Evolutionary conservation across 345 rosid species (phyloP).

Genomic region (Adansonia digitata): DNA sequence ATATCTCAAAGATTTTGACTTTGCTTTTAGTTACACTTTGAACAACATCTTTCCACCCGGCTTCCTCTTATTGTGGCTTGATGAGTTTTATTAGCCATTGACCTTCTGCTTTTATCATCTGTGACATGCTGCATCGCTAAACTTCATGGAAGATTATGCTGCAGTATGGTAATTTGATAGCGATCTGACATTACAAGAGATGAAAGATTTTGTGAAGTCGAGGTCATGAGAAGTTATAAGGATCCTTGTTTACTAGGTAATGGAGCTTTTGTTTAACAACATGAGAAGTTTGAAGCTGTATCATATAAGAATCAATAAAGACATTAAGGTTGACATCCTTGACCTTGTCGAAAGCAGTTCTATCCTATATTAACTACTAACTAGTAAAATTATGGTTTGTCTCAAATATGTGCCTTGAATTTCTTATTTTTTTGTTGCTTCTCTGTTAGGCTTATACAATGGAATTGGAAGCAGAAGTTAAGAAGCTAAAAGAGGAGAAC

Average conservation of each 20-base stretch:
- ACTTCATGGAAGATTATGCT: constrained; percentile 27
- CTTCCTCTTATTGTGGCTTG: constrained; percentile 16
- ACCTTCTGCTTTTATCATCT: constrained; percentile 28
- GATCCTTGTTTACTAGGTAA: constrained; percentile 33
- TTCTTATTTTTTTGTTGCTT: constrained; percentile 12
- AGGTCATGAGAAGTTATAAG: constrained; percentile 32
- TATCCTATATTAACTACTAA: not conserved
- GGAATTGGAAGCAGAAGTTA: constrained; percentile 94
- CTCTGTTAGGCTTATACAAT: constrained; percentile 74
- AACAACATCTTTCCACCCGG: not conserved
- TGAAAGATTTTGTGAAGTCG: constrained; percentile 35
- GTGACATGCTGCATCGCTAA: constrained; percentile 30
- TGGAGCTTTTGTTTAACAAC: constrained; percentile 20
- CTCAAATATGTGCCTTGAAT: not conserved
- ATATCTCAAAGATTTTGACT: not conserved
- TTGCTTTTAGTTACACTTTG: not conserved
- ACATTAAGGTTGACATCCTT: not conserved
- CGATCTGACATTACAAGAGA: constrained; percentile 29
- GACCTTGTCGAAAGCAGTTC: not conserved
- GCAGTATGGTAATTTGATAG: constrained; percentile 35
- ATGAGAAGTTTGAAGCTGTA: constrained; percentile 15
- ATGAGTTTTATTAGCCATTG: constrained; percentile 24
- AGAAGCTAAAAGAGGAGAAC: constrained; percentile 80
- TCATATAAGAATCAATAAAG: not conserved
- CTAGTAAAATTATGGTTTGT: not conserved